phyloP scores from a whole-genome alignment of 2,329 filamentous ascomycete genomes.

The Pseudogymnoascus sp. region DNA sequence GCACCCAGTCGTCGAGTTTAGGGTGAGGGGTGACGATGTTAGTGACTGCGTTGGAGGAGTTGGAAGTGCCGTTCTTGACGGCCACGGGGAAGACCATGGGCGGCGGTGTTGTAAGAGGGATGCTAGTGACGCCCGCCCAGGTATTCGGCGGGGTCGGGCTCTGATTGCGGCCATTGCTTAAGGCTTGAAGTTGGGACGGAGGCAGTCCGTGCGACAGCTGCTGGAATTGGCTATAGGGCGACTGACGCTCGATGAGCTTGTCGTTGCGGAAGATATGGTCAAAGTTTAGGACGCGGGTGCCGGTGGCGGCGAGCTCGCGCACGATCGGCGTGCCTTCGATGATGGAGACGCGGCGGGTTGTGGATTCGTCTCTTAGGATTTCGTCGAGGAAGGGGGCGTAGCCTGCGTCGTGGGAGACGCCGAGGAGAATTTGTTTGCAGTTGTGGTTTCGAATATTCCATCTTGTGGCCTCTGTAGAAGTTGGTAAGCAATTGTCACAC shows the following conservation, averaged over 20 bases:
- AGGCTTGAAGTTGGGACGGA: background rate
- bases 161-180: slow-evolving; percentile 12
- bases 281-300: slow-evolving; percentile 39
- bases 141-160: slow-evolving; percentile 17
- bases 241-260: slow-evolving; percentile 37
- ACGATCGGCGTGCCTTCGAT: slow-evolving; percentile 46
- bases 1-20: slow-evolving; percentile 38
- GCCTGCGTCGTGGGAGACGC: slow-evolving; percentile 52
- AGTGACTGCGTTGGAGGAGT: slow-evolving; percentile 13
- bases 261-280: slow-evolving; percentile 46
- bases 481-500: slow-evolving; percentile 14
- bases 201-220: slow-evolving; percentile 7
- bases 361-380: slow-evolving; percentile 38
- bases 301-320: slow-evolving; percentile 40
- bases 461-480: slow-evolving; percentile 29
- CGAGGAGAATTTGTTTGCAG: slow-evolving; percentile 53
- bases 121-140: slow-evolving; percentile 27
- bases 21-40: slow-evolving; percentile 2
- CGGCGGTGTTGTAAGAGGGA: slow-evolving; percentile 18
- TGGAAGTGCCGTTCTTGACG: slow-evolving; percentile 15
- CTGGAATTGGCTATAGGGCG: slow-evolving; percentile 17
- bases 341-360: slow-evolving; percentile 40
- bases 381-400: slow-evolving; percentile 53
- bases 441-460: slow-evolving; percentile 54
- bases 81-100: slow-evolving; percentile 13